Conservation (phyloP, 2,329 filamentous ascomycete species). For the Lecanicillium sp. region DNA sequence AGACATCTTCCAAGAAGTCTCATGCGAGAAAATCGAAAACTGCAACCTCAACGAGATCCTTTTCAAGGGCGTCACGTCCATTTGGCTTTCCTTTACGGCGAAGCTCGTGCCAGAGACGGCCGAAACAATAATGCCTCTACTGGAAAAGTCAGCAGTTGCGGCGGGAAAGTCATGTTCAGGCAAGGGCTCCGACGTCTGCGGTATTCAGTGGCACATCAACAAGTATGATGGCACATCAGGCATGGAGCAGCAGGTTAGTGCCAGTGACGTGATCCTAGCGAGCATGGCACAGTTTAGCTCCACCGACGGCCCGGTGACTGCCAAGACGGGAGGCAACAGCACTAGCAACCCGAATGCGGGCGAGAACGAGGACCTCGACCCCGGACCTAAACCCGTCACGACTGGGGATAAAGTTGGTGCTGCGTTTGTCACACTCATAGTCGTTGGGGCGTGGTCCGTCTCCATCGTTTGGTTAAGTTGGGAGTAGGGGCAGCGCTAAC, state of each 20-base stretch:
- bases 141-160: slow-evolving; percentile 42
- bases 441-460: no score
- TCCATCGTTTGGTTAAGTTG: no score
- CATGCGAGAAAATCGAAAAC: slow-evolving; percentile 21
- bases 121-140: slow-evolving; percentile 38
- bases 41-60: slow-evolving; percentile 57
- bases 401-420: no score
- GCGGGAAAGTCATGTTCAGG: slow-evolving; percentile 48
- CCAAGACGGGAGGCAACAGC: slow-evolving; percentile 40
- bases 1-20: slow-evolving; percentile 41
- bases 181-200: slow-evolving; percentile 39
- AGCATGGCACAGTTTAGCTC: slow-evolving; percentile 38
- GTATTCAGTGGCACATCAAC: slow-evolving; percentile 43
- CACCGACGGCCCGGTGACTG: slow-evolving; percentile 30
- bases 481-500: no score
- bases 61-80: slow-evolving; percentile 53
- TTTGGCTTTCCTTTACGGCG: slow-evolving; percentile 45
- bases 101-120: slow-evolving; percentile 46
- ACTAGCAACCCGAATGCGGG: slow-evolving; percentile 20
- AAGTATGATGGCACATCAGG: slow-evolving; percentile 39
- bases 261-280: slow-evolving; percentile 49
- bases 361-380: no score
- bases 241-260: slow-evolving; percentile 42
- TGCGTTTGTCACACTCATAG: no score
- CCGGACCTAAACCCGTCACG: no score